Base-by-base conservation (phyloP, 495 filamentous ascomycete genomes). In the Penicillium lividum region DNA sequence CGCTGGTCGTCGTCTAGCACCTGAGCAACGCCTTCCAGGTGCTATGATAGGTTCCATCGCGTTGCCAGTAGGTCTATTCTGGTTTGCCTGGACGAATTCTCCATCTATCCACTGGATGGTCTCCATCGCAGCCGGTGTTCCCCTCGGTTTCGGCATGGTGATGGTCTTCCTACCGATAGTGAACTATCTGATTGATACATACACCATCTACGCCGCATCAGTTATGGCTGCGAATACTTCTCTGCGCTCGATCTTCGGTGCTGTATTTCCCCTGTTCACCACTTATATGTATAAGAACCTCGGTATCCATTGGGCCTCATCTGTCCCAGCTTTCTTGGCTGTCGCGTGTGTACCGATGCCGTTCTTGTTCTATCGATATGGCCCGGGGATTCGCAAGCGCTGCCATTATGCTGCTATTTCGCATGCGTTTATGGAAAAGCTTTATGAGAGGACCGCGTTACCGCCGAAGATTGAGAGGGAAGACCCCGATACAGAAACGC, bases 191-290 rank as follows among this genome's bases (percentile, higher is more conserved):
- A 83, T 89, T 56, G 86, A 89, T 65, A 73, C 81, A 16, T 85
- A 89, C 68, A 85, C 81, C 43, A 84, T 89, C 49, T 90, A 83
- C 60, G 86, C 87, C 4, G 86, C 88, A 0, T 86, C 82, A 0
- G 86, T 85, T 0, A 72, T 91, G 7, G 88, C 88, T 3, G 85
- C 86, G 13, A 89, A 86, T 62, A 72, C 82, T 16, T 78, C 88
- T 1, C 68, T 89, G 25, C 71, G 80, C 22, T 78, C 74, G 1
- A 4, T 73, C 6, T 88, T 90, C 61, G 88, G 88, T 33, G 84
- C 85, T n/a, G 83, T 78, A 0, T 90, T 92, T 68, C 88, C 88
- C 0, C 74, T 91, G 0, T 90, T 91, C 71, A 90, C 87, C 0
- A 80, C 78, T 0, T 62, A 81, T 45, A 86, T 90, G 84, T 90